These are phyloP conservation scores for Lichtheimia corymbifera DNA, from an alignment of 371 early-diverging fungal species.

Conservation along the genomic window DNA sequence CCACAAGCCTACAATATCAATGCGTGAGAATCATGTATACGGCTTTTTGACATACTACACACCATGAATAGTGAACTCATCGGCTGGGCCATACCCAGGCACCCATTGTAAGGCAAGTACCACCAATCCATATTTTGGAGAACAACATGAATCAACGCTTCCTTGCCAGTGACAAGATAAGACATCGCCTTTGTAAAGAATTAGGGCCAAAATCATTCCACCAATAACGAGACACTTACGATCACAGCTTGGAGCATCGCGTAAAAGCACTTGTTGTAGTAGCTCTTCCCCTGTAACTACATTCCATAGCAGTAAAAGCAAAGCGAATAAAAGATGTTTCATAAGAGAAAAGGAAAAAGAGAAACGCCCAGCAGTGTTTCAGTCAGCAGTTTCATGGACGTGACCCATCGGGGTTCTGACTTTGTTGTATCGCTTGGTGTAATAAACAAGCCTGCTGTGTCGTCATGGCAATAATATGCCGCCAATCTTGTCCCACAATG, in stretches of 20 bases:
- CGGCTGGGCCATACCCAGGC: slow-evolving; percentile 42
- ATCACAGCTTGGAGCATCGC: neutral
- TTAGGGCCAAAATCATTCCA: neutral
- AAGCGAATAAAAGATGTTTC: too few species aligned
- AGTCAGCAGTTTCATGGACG: too few species aligned
- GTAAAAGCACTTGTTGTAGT: too few species aligned
- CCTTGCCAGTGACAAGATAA: slow-evolving; percentile 48
- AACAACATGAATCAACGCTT: slow-evolving; percentile 62
- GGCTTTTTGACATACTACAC: slow-evolving; percentile 2
- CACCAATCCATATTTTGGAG: slow-evolving; percentile 67
- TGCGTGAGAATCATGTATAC: slow-evolving; percentile 8
- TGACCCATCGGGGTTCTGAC: too few species aligned
- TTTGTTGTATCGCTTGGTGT: too few species aligned
- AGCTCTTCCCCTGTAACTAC: too few species aligned
- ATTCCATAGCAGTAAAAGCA: too few species aligned
- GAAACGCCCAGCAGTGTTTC: too few species aligned
- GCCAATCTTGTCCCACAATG: too few species aligned
- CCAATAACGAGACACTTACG: neutral
- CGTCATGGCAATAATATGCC: too few species aligned
- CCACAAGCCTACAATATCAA: slow-evolving; percentile 48
- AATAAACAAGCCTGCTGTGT: too few species aligned
- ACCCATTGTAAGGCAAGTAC: slow-evolving; percentile 60
- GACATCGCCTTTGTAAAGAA: slow-evolving; percentile 15
- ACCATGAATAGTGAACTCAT: slow-evolving; percentile 57
- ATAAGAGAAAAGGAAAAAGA: too few species aligned